Evolutionary conservation across 257 asterid species (phyloP).

Genomic region (Solanum etuberosum): DNA sequence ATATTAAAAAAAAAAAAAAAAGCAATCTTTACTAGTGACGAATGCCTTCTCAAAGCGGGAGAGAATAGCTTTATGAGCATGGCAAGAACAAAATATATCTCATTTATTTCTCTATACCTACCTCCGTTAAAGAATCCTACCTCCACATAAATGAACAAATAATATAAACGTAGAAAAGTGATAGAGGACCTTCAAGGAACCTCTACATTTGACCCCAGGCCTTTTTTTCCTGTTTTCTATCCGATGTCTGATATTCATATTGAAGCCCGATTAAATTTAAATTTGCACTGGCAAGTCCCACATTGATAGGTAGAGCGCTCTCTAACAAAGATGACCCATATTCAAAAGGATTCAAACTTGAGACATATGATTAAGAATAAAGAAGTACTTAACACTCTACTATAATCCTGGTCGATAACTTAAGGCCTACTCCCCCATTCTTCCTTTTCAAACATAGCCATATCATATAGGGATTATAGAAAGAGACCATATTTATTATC

Average conservation of each 20-base stretch:
- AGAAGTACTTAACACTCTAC: too few species aligned
- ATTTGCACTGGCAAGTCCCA: not conserved
- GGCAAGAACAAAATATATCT: not conserved
- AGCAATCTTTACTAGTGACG: not conserved
- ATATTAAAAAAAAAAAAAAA: too few species aligned
- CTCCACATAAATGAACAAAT: not conserved
- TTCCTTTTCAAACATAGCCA: not conserved
- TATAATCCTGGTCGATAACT: too few species aligned
- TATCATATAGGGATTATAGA: not conserved
- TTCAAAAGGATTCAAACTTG: too few species aligned
- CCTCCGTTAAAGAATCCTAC: not conserved
- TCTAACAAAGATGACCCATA: not conserved
- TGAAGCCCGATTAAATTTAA: too few species aligned
- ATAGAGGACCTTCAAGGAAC: not conserved
- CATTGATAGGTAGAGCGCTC: not conserved
- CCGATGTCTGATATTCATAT: too few species aligned
- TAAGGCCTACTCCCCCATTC: not conserved
- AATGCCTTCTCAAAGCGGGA: conserved; percentile 6
- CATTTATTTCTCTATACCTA: conserved; percentile 3
- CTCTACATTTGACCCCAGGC: not conserved
- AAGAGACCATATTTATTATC: not conserved
- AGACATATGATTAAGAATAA: not conserved
- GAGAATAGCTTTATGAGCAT: not conserved
- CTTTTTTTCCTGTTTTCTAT: too few species aligned
- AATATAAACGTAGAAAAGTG: not conserved